Evolutionary conservation across 768 basidiomycete species (phyloP), one percentile per base, ranked within the genome.

Genomic region (Cyclocybe cylindracea): DNA sequence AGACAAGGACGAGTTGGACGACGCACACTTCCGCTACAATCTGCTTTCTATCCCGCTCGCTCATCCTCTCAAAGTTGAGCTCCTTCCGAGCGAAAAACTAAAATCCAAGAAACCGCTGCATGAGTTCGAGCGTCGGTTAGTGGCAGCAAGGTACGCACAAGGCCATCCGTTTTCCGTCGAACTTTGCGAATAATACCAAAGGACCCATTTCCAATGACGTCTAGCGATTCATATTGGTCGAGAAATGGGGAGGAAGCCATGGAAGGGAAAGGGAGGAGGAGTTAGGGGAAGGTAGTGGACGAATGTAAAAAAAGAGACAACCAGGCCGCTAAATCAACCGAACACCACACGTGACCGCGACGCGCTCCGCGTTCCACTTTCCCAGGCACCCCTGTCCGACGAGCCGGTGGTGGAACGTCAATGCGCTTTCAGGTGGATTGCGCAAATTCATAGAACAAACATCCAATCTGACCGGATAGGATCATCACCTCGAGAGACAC

Each of bases 171-270:
- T 68, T 91, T 91, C 60, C 94, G 75, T 55, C 85, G 78, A 10
- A 98, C 95, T 75, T 98, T 98, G 53, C 94, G 85, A 58, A 99
- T 99, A 54, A 98, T 91, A 1, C 97, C 97, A 75, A 99, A 99
- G 4, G 91, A 91, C 24, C 97, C 97, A 61, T 95, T 98, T 4
- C 97, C 97, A 42, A 99, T 96, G 51, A 97, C 79, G 57, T 95
- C 94, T 42, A 94, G 78, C 6, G 91, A 77, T 55, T 94, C 92
- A 63, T 96, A 98, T 44, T 81, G 79, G 60, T 90, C 89, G 16
- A 95, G 75, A 58, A 85, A 84, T n/a, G 70, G 18, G 11, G 44
- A 19, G 8, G 57, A 47, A 19, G 57, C 7, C 41, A 43, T 43
- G 5, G 41, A 18, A 11, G 41, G 29, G 29, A 6, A 43, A 29